Evolutionary conservation across 2,329 filamentous ascomycete genomes (phyloP).

Genomic region (Alternaria atra): DNA sequence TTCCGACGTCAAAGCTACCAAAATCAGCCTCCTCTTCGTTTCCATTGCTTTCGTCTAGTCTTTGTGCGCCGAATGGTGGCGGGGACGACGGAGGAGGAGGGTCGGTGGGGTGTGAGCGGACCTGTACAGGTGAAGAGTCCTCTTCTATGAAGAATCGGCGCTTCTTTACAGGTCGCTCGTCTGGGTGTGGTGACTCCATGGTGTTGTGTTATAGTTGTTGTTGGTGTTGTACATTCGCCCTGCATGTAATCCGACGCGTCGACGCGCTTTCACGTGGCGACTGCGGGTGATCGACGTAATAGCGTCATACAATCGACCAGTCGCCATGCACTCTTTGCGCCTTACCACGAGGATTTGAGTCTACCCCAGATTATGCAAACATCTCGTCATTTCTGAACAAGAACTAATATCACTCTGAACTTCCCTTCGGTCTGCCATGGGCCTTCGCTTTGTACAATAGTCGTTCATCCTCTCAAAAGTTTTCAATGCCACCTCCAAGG

Average conservation of each 20-base stretch:
- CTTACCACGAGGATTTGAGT: constrained; percentile 12
- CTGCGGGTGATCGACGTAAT: constrained; percentile 32
- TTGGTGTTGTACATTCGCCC: constrained; percentile 4
- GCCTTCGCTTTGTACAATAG: constrained; percentile 5
- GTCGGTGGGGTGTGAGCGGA: constrained; percentile 28
- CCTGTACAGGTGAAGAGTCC: constrained; percentile 50
- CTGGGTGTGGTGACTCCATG: constrained; percentile 54
- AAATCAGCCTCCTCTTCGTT: constrained; percentile 18
- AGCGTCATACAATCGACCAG: constrained; percentile 38
- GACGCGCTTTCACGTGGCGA: constrained; percentile 45
- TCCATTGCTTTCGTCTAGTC: constrained; percentile 14
- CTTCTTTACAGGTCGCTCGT: constrained; percentile 68
- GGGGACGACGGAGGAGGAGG: constrained; percentile 44
- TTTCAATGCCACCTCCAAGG: constrained; percentile 38
- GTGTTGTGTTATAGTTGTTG: constrained; percentile 17
- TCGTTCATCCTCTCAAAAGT: constrained; percentile 12
- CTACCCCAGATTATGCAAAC: neutral
- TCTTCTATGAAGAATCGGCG: constrained; percentile 70
- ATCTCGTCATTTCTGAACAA: neutral
- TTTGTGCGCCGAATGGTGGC: constrained; percentile 27
- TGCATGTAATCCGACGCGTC: constrained; percentile 33
- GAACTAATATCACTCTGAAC: neutral
- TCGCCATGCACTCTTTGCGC: constrained; percentile 19
- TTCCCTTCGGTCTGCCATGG: constrained; percentile 14
- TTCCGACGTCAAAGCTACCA: constrained; percentile 62